A percentile compares a stretch with the other conserved stretches of the same genome.
Conservation (phyloP, 2,329 filamentous ascomycete genomes). For the Bertia moriformis region DNA sequence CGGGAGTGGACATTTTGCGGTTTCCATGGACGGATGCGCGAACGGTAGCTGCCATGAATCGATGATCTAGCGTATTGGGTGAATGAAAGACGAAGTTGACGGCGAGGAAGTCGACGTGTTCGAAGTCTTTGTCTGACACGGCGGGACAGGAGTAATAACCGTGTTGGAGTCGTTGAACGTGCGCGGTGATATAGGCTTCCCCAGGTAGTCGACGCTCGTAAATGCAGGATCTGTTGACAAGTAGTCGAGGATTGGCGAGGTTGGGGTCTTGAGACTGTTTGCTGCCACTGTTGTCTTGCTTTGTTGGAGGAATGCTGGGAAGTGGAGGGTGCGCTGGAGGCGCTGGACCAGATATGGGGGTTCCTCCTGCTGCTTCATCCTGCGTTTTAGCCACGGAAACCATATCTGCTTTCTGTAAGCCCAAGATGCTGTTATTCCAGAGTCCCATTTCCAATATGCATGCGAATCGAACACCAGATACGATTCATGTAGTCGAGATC, state of each 20-base stretch:
- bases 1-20: slow-evolving; percentile 1
- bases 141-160: slow-evolving; percentile 25
- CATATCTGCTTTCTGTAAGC: no score
- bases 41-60: slow-evolving; percentile 30
- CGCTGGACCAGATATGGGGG: not conserved
- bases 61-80: slow-evolving; percentile 20
- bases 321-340: not conserved
- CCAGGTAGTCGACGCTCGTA: slow-evolving; percentile 31
- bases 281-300: not conserved
- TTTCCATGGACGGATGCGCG: slow-evolving; percentile 18
- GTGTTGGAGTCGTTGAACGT: slow-evolving; percentile 31
- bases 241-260: slow-evolving; percentile 4
- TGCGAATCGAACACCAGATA: no score
- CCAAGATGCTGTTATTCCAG: no score
- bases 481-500: no score
- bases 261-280: not conserved
- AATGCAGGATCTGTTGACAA: slow-evolving; percentile 22
- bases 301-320: not conserved
- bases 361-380: no score
- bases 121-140: slow-evolving; percentile 22
- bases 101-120: slow-evolving; percentile 30
- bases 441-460: no score
- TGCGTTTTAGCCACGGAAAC: no score
- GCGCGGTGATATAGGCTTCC: slow-evolving; percentile 29
- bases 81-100: slow-evolving; percentile 33